phyloP scores from a whole-genome alignment of 352 stramenopile species.

The Nothophytophthora sp. region DNA sequence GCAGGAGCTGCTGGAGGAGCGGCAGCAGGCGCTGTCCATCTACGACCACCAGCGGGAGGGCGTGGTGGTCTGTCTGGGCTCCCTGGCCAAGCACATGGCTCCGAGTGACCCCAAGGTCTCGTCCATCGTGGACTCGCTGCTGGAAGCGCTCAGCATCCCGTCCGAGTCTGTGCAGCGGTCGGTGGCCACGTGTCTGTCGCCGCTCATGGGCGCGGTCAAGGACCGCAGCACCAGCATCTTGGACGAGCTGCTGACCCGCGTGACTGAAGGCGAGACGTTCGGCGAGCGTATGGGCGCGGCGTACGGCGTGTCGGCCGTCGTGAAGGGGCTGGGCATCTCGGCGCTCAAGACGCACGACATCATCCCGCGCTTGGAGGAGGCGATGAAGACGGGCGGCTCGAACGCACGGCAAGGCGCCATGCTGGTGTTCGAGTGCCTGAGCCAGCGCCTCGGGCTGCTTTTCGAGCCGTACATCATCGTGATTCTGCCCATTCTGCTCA shows the following conservation, averaged over 20 bases:
- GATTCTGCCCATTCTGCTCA: slow-evolving; percentile 98
- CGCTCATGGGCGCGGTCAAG: slow-evolving; percentile 86
- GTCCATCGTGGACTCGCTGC: slow-evolving; percentile 84
- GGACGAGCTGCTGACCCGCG: slow-evolving; percentile 66
- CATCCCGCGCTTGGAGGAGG: slow-evolving; percentile 90
- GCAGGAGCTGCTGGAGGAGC: slow-evolving; percentile 33
- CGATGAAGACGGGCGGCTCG: slow-evolving; percentile 73
- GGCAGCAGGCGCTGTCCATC: slow-evolving; percentile 41
- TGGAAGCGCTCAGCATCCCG: slow-evolving; percentile 90
- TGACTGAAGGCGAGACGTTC: slow-evolving; percentile 81
- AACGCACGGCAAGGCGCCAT: slow-evolving; percentile 93
- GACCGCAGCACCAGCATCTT: slow-evolving; percentile 76
- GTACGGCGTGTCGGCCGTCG: slow-evolving; percentile 97
- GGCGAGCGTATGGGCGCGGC: slow-evolving; percentile 93
- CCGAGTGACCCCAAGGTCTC: slow-evolving; percentile 88
- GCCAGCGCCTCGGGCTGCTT: slow-evolving; percentile 94
- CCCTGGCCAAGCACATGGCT: slow-evolving; percentile 90
- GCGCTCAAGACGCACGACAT: slow-evolving; percentile 98
- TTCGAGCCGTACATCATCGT: slow-evolving; percentile 99
- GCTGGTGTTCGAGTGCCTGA: slow-evolving; percentile 98
- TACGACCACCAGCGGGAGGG: slow-evolving; percentile 91
- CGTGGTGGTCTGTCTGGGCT: slow-evolving; percentile 89
- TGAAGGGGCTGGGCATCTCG: slow-evolving; percentile 99
- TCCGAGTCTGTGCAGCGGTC: slow-evolving; percentile 94
- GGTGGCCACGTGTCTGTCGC: slow-evolving; percentile 89